Base-by-base conservation (phyloP, 495 filamentous ascomycete species). In the Penicillium cosmopolitanum region DNA sequence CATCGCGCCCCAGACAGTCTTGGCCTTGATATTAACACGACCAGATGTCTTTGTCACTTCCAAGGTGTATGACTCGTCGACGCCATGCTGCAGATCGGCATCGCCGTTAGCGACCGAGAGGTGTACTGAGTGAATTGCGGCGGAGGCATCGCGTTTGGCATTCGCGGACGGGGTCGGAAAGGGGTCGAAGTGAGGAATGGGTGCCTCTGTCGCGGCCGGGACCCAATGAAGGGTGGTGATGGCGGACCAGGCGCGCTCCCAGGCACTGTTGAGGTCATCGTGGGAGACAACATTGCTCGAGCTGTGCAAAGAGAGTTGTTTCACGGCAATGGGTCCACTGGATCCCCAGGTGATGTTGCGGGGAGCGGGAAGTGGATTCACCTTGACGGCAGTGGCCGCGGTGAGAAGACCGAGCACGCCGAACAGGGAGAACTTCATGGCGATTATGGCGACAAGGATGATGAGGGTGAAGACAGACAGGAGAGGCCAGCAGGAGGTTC, bases 41-140 rank as follows among this genome's bases (percentile, higher is more conserved):
- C 59, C 62, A 1, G 74, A 71, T 18, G 56, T 60, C 11, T 69
- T 63, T 8, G 57, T 42, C 36, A 84, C 75, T 16, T 77, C 72
- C 18, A 86, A 61, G n/a, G 79, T 81, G 64, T 85, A 86, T 0
- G 82, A 83, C 65, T 86, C 84, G 63, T 85, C 79, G 18, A 84
- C 82, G 0, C 79, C 82, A 61, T 83, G 79, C 51, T 81, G 77
- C 13, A 84, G 68, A 51, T 78, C 73, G 0, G 77, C 81, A 21
- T 74, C 47, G 15, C 52, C 57, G 51, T 84, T 70, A 3, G 66
- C 55, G 11, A 85, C 66, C n/a, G 70, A 58, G 10, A 85, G 70
- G 15, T 77, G 74, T 12, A 80, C 66, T 25, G 55, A 67, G 11
- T 72, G 68, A 11, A 72, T 58, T 2, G 61, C 60, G 6, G 70